These are phyloP conservation scores for Phytophthora sojae DNA, from an alignment of 352 stramenopile species.

Conservation along the genomic window DNA sequence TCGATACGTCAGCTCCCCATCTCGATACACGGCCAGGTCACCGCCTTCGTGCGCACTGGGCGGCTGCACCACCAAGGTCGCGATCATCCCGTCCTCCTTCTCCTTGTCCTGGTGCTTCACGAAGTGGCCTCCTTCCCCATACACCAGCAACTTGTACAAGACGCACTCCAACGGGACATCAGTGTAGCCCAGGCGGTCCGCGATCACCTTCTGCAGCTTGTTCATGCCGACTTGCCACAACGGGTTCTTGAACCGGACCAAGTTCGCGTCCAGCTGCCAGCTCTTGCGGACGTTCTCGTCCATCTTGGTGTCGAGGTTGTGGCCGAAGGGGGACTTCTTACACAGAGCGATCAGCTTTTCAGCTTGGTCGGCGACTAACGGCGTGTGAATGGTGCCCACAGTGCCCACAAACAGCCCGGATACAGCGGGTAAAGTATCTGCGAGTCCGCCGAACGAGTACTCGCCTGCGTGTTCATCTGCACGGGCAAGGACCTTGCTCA, in stretches of 20 bases:
- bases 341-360: too few relatives aligned
- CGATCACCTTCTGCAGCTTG: constrained; percentile 7
- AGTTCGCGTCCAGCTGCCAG: constrained; percentile 1
- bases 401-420: too few relatives aligned
- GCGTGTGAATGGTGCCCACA: too few relatives aligned
- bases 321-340: too few relatives aligned
- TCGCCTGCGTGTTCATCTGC: too few relatives aligned
- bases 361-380: too few relatives aligned
- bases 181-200: constrained; percentile 7
- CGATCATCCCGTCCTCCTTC: not conserved
- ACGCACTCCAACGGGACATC: not conserved
- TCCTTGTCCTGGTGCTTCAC: not conserved
- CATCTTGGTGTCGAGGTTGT: too few relatives aligned
- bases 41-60: not conserved
- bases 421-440: too few relatives aligned
- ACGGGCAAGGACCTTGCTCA: too few relatives aligned
- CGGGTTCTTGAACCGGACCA: constrained; percentile 8
- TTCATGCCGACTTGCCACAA: constrained; percentile 14
- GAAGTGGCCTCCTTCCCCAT: not conserved
- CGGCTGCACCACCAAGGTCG: not conserved
- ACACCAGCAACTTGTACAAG: not conserved
- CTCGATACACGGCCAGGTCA: not conserved
- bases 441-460: too few relatives aligned
- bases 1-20: not conserved
- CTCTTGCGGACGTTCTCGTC: too few relatives aligned